These are phyloP conservation scores for Cucumis melo DNA, from an alignment of 306 rosid species.

Conservation along the genomic window DNA sequence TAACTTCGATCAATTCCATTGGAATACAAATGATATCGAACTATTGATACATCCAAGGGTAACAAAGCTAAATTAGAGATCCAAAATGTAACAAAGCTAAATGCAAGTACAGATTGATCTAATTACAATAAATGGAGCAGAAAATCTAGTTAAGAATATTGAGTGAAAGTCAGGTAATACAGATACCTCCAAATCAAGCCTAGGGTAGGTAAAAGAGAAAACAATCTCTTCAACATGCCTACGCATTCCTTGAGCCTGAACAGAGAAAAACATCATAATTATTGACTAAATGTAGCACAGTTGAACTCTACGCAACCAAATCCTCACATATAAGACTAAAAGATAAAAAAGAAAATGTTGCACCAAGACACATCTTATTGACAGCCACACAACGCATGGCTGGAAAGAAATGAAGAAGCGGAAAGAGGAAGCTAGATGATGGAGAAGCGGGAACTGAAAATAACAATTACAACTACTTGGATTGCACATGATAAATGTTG, in stretches of 20 bases:
- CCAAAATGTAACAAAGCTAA: not conserved
- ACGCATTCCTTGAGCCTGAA: constrained; percentile 48
- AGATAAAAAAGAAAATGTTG: not conserved
- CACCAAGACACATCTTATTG: not conserved
- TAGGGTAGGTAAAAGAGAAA: constrained; percentile 71
- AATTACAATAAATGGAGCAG: not conserved
- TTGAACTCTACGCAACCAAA: not conserved
- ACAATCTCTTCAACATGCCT: constrained; percentile 77
- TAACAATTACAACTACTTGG: not conserved
- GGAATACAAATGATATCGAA: no score
- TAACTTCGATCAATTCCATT: no score
- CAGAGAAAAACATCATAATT: not conserved
- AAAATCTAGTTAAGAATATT: not conserved
- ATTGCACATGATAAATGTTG: not conserved
- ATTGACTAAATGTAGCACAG: not conserved
- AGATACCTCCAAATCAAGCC: constrained; percentile 89
- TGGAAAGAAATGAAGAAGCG: not conserved
- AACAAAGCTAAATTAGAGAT: no score
- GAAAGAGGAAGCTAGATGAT: not conserved
- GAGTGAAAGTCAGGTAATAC: not conserved
- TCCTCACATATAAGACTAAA: not conserved
- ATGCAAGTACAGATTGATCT: not conserved
- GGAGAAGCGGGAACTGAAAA: not conserved
- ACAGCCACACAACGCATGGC: not conserved
- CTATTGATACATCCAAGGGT: no score